These are phyloP conservation scores for Aspergillus neoniger DNA, from an alignment of 2,329 filamentous ascomycete species.

Conservation along the genomic window DNA sequence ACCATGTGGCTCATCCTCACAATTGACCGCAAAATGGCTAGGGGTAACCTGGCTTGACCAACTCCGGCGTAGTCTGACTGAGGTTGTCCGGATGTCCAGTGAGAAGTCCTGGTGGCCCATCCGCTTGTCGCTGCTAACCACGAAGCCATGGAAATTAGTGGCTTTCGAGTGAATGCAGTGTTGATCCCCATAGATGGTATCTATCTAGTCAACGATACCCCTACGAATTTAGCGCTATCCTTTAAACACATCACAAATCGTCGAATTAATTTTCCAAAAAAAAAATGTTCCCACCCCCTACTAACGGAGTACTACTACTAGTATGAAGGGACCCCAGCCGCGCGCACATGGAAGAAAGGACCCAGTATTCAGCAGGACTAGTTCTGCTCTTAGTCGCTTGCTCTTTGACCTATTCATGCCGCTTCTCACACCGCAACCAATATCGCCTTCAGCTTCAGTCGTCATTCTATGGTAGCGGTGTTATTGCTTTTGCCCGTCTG, in stretches of 20 bases:
- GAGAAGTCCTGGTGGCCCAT: neutral
- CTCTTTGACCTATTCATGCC: neutral
- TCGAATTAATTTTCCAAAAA: neutral
- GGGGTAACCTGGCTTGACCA: neutral
- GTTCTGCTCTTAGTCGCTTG: neutral
- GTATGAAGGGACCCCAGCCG: too few relatives aligned
- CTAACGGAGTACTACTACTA: too few relatives aligned
- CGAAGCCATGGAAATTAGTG: slow-evolving; percentile 3
- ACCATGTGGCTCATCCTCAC: slow-evolving; percentile 5
- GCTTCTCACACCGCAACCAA: neutral
- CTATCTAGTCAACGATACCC: neutral
- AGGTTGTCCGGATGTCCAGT: neutral
- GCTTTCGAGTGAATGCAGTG: slow-evolving; percentile 16
- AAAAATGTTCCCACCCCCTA: neutral
- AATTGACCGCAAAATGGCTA: slow-evolving; percentile 4
- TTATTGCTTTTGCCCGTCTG: slow-evolving; percentile 3
- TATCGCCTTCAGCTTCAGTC: neutral
- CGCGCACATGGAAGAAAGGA: slow-evolving; percentile 1
- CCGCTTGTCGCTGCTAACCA: neutral
- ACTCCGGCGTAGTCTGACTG: neutral
- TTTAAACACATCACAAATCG: slow-evolving; percentile 2
- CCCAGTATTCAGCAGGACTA: too few relatives aligned
- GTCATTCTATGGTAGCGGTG: neutral
- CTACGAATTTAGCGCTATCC: slow-evolving; percentile 1
- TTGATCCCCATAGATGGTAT: slow-evolving; percentile 13